Evolutionary conservation across 129 eudicot genomes (phyloP).

Genomic region (Artemisia argyi): DNA sequence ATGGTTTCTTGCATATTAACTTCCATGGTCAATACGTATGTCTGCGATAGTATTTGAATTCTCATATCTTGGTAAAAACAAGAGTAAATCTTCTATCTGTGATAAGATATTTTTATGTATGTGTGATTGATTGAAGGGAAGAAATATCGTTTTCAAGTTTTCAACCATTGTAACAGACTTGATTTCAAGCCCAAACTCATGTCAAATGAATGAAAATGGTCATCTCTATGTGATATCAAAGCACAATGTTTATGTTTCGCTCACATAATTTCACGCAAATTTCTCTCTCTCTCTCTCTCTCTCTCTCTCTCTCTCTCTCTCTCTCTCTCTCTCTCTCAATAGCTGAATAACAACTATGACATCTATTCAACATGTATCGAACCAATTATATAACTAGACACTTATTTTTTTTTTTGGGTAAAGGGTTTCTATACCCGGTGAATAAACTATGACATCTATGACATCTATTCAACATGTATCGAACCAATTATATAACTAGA

Average conservation of each 20-base stretch:
- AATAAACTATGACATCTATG: too few relatives aligned
- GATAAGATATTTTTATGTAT: background rate
- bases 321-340: background rate
- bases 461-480: too few relatives aligned
- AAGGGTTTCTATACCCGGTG: too few relatives aligned
- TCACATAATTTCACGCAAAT: background rate
- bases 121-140: background rate
- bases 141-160: slow-evolving; percentile 7
- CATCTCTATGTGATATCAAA: slow-evolving; percentile 27
- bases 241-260: slow-evolving; percentile 17
- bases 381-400: too few relatives aligned
- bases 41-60: slow-evolving; percentile 32
- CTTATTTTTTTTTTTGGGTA: too few relatives aligned
- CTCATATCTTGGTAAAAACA: slow-evolving; percentile 25
- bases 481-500: too few relatives aligned
- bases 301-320: background rate
- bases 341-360: background rate
- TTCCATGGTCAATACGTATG: slow-evolving; percentile 43
- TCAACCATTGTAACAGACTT: slow-evolving; percentile 15
- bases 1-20: slow-evolving; percentile 47
- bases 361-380: too few relatives aligned
- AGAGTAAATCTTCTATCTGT: background rate
- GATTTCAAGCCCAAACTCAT: slow-evolving; percentile 36
- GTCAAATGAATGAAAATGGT: slow-evolving; percentile 33
- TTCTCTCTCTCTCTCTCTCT: background rate